Base-by-base conservation (phyloP, 169 alveolate species). In the Cryptosporidium andersoni region DNA sequence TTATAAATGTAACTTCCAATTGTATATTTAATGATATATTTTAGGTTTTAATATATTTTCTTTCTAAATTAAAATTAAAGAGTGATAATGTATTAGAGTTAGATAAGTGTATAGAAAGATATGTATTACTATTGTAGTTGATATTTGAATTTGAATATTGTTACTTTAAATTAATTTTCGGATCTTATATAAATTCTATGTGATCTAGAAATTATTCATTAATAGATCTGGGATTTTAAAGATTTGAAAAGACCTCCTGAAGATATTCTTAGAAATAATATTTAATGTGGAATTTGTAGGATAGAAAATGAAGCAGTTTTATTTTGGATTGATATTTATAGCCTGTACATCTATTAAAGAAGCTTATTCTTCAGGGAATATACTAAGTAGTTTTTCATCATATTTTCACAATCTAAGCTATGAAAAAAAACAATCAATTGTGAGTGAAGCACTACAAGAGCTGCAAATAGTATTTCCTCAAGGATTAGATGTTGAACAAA, bases 391-490 rank as follows among this genome's bases (percentile, higher is more conserved):
- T 14, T 74, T 74, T 42, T 12, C 85, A 58, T 58, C 16, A 63
- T 74, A 56, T n/a, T 74, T 74, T 45, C 60, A 74, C 34, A n/a
- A 16, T 34, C 45, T 74, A 49, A 74, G 58, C 47, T 74, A 74
- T 74, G 85, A 74, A 1, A 74, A 25, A n/a, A 74, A 74, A 39
- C 85, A 74, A 60, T 42, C 25, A 25, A 55, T 74, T 58, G 85
- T 74, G 8, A 43, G 12, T 11, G 85, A 74, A 34, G 85, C 85
- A 8, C 62, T 74, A 3, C 67, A 74, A 36, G 85, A 74, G 43
- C 14, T 74, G 3, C 85, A 74, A 52, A 14, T 9, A 16, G 68
- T 58, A 16, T 74, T 74, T 16, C 85, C 85, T 25, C 52, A 74
- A 3, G 85, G 85, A 42, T 58, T 74, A 45, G 68, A 34, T 1